Evolutionary conservation across 345 rosid species (phyloP).

Genomic region (Arabidopsis thaliana): DNA sequence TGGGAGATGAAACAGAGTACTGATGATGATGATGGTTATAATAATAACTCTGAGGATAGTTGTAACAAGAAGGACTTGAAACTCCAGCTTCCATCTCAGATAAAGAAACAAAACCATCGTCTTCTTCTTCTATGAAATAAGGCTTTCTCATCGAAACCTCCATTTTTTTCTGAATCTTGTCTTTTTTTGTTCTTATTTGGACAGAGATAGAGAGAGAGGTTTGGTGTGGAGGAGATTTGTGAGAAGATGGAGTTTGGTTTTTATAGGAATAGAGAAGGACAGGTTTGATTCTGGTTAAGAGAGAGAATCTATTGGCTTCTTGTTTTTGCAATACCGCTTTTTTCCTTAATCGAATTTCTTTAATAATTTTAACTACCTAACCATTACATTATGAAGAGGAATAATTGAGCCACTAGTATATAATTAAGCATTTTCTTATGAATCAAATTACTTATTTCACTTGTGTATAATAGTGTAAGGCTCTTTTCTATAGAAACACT

Average conservation of each 20-base stretch:
- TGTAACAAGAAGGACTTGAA: slow-evolving; percentile 49
- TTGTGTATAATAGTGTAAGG: neutral
- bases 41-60: slow-evolving; percentile 37
- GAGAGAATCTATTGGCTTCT: slow-evolving; percentile 47
- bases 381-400: slow-evolving; percentile 24
- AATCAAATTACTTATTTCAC: neutral
- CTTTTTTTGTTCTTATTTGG: neutral
- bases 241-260: slow-evolving; percentile 28
- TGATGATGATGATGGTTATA: slow-evolving; percentile 19
- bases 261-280: slow-evolving; percentile 38
- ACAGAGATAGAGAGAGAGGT: slow-evolving; percentile 31
- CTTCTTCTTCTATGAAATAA: slow-evolving; percentile 45
- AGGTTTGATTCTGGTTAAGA: slow-evolving; percentile 38
- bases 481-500: neutral
- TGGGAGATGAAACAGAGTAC: slow-evolving; percentile 54
- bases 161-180: slow-evolving; percentile 18
- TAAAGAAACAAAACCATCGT: slow-evolving; percentile 25
- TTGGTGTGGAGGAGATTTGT: slow-evolving; percentile 37
- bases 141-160: slow-evolving; percentile 37
- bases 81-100: slow-evolving; percentile 44
- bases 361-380: slow-evolving; percentile 32
- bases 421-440: neutral
- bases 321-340: slow-evolving; percentile 39
- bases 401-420: slow-evolving; percentile 36
- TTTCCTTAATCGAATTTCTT: slow-evolving; percentile 24